Percentiles rank a stretch among this genome's conserved stretches.
phyloP scores from a whole-genome alignment of 2,329 filamentous ascomycete species.

The Alternaria viburni region DNA sequence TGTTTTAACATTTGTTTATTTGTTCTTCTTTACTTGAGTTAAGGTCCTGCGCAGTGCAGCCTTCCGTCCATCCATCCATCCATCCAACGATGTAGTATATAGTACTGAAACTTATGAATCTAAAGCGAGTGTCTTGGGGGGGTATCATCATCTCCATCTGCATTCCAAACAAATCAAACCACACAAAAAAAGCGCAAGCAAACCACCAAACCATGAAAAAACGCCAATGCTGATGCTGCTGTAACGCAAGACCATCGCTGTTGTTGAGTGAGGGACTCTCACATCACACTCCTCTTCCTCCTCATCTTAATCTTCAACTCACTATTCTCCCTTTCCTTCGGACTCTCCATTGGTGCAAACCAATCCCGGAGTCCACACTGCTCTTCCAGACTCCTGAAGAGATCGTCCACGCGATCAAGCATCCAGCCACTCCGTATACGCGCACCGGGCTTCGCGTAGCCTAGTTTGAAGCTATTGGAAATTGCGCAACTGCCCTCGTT shows the following conservation, averaged over 20 bases:
- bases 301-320: constrained; percentile 27
- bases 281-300: constrained; percentile 10
- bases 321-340: constrained; percentile 18
- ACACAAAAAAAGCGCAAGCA: neutral
- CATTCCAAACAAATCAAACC: neutral
- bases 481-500: constrained; percentile 41
- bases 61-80: neutral
- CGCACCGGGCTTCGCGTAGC: constrained; percentile 38
- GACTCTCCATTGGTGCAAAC: constrained; percentile 36
- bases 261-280: neutral
- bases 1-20: neutral
- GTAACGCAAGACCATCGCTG: neutral
- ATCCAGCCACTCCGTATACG: constrained; percentile 44
- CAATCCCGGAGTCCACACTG: constrained; percentile 43
- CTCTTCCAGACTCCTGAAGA: constrained; percentile 40
- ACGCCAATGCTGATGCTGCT: neutral
- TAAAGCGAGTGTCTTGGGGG: constrained; percentile 14
- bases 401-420: constrained; percentile 43
- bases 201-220: neutral
- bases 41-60: constrained; percentile 3
- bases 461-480: constrained; percentile 37
- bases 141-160: constrained; percentile 9
- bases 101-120: neutral
- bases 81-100: neutral
- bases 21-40: neutral